These are phyloP conservation scores for Cucurbita ficifolia DNA, from an alignment of 306 rosid species.

Conservation along the genomic window DNA sequence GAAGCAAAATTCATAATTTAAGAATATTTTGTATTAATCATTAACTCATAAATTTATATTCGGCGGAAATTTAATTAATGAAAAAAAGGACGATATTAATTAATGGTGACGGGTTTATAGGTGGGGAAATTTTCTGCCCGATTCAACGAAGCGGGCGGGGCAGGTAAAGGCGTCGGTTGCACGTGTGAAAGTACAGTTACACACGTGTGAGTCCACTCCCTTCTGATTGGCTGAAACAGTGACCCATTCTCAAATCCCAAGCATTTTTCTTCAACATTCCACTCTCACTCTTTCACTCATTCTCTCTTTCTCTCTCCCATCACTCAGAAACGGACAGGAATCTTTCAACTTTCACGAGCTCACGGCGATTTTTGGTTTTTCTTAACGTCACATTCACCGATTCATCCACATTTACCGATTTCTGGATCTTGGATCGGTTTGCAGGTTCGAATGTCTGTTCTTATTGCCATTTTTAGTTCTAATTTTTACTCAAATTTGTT, in stretches of 20 bases:
- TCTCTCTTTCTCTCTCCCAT: not conserved
- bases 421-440: not conserved
- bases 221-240: not conserved
- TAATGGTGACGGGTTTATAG: not conserved
- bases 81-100: not conserved
- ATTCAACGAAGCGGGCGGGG: not conserved
- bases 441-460: not conserved
- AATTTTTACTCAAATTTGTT: not conserved
- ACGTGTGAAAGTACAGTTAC: not conserved
- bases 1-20: too few species aligned
- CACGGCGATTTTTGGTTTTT: not conserved
- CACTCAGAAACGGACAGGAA: not conserved
- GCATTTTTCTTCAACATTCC: not conserved
- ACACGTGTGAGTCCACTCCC: constrained; percentile 2
- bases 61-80: not conserved
- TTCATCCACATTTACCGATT: not conserved
- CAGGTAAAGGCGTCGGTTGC: constrained; percentile 5
- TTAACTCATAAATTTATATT: too few species aligned
- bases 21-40: too few species aligned
- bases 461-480: not conserved
- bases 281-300: not conserved
- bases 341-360: not conserved
- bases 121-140: not conserved
- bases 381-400: not conserved
- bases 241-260: not conserved